phyloP scores from a whole-genome alignment of 345 rosid genomes.

The Syzygium grande region DNA sequence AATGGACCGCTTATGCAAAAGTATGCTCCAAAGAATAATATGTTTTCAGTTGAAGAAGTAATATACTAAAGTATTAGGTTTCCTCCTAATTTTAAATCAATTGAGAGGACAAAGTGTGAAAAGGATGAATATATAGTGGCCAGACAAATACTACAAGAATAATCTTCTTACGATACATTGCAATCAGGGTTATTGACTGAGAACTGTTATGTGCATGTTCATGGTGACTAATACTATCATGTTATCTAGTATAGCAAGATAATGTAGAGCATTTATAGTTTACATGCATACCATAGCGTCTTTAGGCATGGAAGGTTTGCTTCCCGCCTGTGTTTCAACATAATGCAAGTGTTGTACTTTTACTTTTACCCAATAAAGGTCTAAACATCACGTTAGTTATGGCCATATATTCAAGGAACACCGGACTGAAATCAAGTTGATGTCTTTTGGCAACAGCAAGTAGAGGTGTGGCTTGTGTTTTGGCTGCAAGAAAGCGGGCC shows the following conservation, averaged over 20 bases:
- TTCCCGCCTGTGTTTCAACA: not conserved
- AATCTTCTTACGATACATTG: not conserved
- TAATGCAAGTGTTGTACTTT: not conserved
- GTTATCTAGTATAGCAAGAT: not conserved
- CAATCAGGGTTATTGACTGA: not conserved
- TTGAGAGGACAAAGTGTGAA: not conserved
- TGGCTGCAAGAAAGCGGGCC: not conserved
- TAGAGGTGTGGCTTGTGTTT: slow-evolving; percentile 1
- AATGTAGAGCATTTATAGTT: not conserved
- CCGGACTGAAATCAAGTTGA: not conserved
- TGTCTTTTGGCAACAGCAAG: not conserved
- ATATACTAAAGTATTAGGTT: not conserved
- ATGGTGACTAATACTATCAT: not conserved
- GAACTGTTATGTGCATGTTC: not conserved
- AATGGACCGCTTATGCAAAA: not conserved
- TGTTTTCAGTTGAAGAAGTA: not conserved
- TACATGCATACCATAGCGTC: not conserved
- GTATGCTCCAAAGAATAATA: not conserved
- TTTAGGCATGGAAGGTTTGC: not conserved
- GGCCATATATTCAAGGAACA: not conserved
- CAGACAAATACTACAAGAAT: not conserved
- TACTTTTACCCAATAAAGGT: not conserved
- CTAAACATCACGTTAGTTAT: not conserved
- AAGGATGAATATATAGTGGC: not conserved
- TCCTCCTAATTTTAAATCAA: not conserved